phyloP scores from a whole-genome alignment of 768 basidiomycete genomes.

The Lactifluus piperatus region DNA sequence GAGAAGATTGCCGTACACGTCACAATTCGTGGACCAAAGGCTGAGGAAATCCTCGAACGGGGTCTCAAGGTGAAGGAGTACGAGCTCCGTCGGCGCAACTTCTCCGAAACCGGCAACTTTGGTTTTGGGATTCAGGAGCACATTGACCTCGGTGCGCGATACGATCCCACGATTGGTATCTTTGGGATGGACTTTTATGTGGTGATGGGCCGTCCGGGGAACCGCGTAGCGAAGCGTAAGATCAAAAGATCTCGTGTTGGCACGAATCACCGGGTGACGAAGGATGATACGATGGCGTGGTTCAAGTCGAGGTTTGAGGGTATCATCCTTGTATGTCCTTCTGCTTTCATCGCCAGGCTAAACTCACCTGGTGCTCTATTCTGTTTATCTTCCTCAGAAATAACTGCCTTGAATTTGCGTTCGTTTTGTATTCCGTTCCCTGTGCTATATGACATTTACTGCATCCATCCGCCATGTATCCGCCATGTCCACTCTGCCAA shows the following conservation, averaged over 20 bases:
- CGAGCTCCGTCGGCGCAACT: slow-evolving; percentile 94
- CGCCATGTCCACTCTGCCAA: not conserved
- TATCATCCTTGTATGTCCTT: slow-evolving; percentile 76
- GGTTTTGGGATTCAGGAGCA: slow-evolving; percentile 62
- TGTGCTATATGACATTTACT: not conserved
- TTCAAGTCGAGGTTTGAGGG: slow-evolving; percentile 99
- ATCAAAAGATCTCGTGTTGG: slow-evolving; percentile 83
- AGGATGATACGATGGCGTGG: slow-evolving; percentile 69
- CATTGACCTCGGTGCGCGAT: slow-evolving; percentile 7
- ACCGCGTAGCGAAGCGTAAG: slow-evolving; percentile 73
- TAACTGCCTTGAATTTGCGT: not conserved
- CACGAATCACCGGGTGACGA: slow-evolving; percentile 55
- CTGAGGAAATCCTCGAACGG: slow-evolving; percentile 8
- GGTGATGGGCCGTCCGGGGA: slow-evolving; percentile 4
- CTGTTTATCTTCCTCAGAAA: not conserved
- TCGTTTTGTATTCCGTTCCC: not conserved
- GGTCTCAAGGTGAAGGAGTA: slow-evolving; percentile 97
- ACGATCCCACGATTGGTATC: slow-evolving; percentile 7
- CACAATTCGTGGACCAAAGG: slow-evolving; percentile 6
- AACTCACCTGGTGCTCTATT: not conserved
- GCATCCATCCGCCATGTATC: not conserved
- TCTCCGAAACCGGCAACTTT: slow-evolving; percentile 98
- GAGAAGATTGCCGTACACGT: slow-evolving; percentile 90
- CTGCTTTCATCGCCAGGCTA: not conserved
- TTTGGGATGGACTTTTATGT: slow-evolving; percentile 10